Base-by-base conservation (phyloP, 208 protist genomes). In the Trypanosoma mega region DNA sequence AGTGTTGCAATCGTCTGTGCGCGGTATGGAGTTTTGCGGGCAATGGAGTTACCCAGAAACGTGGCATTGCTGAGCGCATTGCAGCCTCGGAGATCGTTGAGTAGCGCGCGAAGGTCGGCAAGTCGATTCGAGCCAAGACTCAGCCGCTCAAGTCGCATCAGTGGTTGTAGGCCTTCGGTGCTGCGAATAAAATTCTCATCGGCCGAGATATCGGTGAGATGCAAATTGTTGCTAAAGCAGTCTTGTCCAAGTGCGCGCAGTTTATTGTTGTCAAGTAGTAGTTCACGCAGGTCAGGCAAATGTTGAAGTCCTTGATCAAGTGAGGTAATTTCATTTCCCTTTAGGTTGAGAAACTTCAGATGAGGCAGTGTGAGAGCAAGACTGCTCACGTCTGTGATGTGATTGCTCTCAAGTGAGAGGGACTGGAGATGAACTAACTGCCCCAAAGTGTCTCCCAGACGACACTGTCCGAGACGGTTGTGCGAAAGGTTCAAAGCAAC, bases 261-360 rank as follows among this genome's bases (percentile, higher is more conserved):
- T 39, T 86, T 89, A 76, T 98, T 98, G 54, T 92, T 82, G 60
- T 96, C 90, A 27, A 98, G 83, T 7, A 96, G 74, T 20, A 97
- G 63, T 71, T 97, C 90, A 5, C 81, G 92, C n/a, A 98, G 78
- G 14, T 91, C 72, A 0, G 68, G 65, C 9, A 97, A 60, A 24
- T 63, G 41, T 21, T 82, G 68, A 11, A 97, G 65, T n/a, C 87
- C 87, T 18, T 62, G 63, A n/a, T 93, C 90, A 36, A 97, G 34
- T 18, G 71, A 72, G 53, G 74, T 47, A 30, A 97, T 76, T 24
- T 96, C 90, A 74, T 98, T 98, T 23, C 72, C 65, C 47, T 85
- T 81, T 16, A 97, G 61, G 58, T 96, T 96, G 20, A 98, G 72
- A 51, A 94, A 94, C 33, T 85, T 65, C 6, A 96, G 75, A 20